Evolutionary conservation across 495 filamentous ascomycete genomes (phyloP), one percentile per base, ranked within the genome.

Genomic region (Penicillium subrubescens): DNA sequence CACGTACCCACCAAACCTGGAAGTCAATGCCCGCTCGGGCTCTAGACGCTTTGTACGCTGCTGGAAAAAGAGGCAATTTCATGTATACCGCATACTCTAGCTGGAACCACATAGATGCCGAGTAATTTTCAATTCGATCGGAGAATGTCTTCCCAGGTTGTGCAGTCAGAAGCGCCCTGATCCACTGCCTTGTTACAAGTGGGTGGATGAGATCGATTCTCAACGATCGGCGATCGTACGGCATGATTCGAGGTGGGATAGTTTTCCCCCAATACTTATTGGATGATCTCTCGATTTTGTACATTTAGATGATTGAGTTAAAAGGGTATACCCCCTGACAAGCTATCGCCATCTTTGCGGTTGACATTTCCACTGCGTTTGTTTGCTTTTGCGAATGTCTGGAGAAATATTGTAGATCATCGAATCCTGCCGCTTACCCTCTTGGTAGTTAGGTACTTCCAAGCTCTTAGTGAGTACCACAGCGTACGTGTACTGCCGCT

Each of bases 141-240:
- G 33, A 33, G 33, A n/a, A 11, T 15, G 25, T 52, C 25, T 56
- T 27, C 29, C 34, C 10, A 56, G 59, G 50, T 51, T 50, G 51
- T 70, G 59, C 61, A 51, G 35, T 57, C 62, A 65, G 41, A 60
- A 44, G 48, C 59, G 64, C 52, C n/a, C 14, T 60, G 43, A 19
- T 34, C 33, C 14, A 21, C 43, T 46, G 33, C 48, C 37, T 3
- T 41, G 46, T 31, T 50, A 27, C 4, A 4, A 23, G 41, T 25
- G 34, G 34, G 48, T 67, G 61, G 59, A 41, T 64, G 65, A 43
- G 51, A 44, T 19, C 8, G n/a, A 31, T 23, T 44, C 58, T 39
- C 25, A 19, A 19, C 29, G 50, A 68, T 61, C 62, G 59, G 50
- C 59, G 57, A 65, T 65, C 59, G 14, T 7, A 6, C 27, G 3